Percentiles rank a stretch among this genome's conserved stretches.
Conservation (phyloP, 2,329 filamentous ascomycete genomes). For the Coniochaeta hoffmannii region DNA sequence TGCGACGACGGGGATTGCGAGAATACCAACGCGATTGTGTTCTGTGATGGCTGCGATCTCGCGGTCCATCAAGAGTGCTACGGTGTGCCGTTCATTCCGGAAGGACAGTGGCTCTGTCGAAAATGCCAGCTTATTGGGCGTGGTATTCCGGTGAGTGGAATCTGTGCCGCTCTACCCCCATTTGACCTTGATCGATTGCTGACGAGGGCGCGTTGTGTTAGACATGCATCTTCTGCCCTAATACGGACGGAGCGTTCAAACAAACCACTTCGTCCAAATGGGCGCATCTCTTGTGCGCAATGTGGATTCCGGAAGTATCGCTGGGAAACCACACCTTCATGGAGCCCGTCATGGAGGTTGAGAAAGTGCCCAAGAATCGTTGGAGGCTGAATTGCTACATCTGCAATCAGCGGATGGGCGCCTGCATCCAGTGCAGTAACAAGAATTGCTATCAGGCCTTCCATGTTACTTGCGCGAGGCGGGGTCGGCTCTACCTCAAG, state of each 20-base stretch:
- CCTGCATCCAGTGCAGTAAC: constrained; percentile 96
- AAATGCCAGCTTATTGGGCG: constrained; percentile 95
- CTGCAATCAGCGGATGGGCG: constrained; percentile 94
- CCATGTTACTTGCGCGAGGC: constrained; percentile 90
- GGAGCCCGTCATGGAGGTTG: constrained; percentile 96
- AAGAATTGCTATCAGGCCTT: constrained; percentile 97
- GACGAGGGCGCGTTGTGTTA: constrained; percentile 19
- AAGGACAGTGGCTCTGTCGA: constrained; percentile 95
- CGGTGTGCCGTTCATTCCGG: constrained; percentile 95
- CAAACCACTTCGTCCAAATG: constrained; percentile 95
- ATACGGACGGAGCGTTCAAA: constrained; percentile 96
- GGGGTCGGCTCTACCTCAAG: constrained; percentile 80
- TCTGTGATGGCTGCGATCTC: constrained; percentile 95
- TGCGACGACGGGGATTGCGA: constrained; percentile 99
- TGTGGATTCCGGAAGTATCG: constrained; percentile 97
- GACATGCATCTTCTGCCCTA: constrained; percentile 98
- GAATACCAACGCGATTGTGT: constrained; percentile 98
- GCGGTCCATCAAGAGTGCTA: constrained; percentile 99
- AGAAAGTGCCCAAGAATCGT: constrained; percentile 89
- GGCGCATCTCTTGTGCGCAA: constrained; percentile 92
- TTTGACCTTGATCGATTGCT: constrained; percentile 1
- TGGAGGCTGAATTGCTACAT: constrained; percentile 97
- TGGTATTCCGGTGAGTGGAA: constrained; percentile 66
- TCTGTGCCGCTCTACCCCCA: background rate
- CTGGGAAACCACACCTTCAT: constrained; percentile 95